Evolutionary conservation across 2,329 filamentous ascomycete species (phyloP).

Genomic region (Dactylellina drechsleri): DNA sequence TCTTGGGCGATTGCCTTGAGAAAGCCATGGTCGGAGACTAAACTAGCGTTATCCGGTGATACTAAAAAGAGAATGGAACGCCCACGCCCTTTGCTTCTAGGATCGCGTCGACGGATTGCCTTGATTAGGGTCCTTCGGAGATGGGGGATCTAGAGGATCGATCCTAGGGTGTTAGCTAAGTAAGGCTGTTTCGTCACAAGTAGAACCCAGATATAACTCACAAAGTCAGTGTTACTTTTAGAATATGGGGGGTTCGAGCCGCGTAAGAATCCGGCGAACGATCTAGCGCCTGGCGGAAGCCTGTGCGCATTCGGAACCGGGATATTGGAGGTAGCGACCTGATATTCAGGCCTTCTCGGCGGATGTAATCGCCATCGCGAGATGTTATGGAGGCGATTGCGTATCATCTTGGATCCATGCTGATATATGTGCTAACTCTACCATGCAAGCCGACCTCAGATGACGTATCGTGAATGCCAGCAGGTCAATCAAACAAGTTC

Average conservation of each 20-base stretch:
- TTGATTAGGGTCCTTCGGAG: constrained; percentile 16
- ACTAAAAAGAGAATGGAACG: constrained; percentile 31
- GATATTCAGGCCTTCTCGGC: neutral
- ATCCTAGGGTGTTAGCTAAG: neutral
- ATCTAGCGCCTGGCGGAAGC: neutral
- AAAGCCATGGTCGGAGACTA: constrained; percentile 30
- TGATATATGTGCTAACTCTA: neutral
- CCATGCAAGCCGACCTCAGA: too few species aligned
- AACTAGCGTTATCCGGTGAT: constrained; percentile 13
- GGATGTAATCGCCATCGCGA: constrained; percentile 18
- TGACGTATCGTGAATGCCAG: too few species aligned
- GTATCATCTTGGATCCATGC: constrained; percentile 39
- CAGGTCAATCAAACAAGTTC: too few species aligned
- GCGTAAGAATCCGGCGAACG: neutral
- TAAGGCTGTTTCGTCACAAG: neutral
- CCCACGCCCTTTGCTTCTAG: neutral
- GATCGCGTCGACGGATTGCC: constrained; percentile 6
- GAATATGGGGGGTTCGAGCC: neutral
- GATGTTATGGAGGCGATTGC: constrained; percentile 13
- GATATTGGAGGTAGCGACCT: neutral
- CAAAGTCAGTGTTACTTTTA: too few species aligned
- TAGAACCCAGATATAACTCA: neutral
- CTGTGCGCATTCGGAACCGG: neutral
- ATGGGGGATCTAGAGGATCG: neutral
- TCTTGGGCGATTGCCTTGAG: constrained; percentile 23